phyloP scores from a whole-genome alignment of 805 yeast species.

The Myxozyma kluyveri region DNA sequence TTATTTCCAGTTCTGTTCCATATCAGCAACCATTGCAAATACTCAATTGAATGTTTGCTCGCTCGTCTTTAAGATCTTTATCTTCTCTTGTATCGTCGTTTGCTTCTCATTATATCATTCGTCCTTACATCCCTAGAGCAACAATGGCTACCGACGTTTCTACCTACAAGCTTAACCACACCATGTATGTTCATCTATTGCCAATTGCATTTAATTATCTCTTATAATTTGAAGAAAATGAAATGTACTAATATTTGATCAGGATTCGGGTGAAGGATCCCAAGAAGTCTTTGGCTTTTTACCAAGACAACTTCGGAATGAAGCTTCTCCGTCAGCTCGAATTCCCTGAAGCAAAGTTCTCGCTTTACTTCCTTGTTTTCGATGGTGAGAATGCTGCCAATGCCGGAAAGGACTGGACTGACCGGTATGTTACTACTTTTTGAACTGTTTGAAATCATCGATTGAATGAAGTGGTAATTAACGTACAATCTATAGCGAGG shows the following conservation, averaged over 20 bases:
- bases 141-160: constrained; percentile 30
- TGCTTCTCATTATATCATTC: too few relatives aligned
- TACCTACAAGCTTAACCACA: constrained; percentile 52
- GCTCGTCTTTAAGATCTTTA: too few relatives aligned
- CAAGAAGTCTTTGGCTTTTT: constrained; percentile 65
- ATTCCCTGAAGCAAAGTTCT: constrained; percentile 55
- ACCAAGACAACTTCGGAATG: constrained; percentile 73
- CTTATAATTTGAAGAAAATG: too few relatives aligned
- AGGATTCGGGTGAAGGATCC: constrained; percentile 80
- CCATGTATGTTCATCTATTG: constrained; percentile 29
- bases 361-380: constrained; percentile 66
- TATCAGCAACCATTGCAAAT: too few relatives aligned
- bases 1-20: too few relatives aligned
- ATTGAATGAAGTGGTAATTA: not conserved
- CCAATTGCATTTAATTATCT: not conserved
- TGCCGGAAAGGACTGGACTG: constrained; percentile 42
- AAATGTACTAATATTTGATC: constrained; percentile 39
- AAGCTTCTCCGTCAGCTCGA: constrained; percentile 52
- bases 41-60: too few relatives aligned
- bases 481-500: constrained; percentile 45
- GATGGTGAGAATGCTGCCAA: constrained; percentile 46
- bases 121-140: too few relatives aligned
- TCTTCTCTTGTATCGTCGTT: too few relatives aligned
- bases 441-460: not conserved
- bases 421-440: constrained; percentile 33